These are phyloP conservation scores for Iris macrosiphon DNA, from an alignment of 106 monocot genomes.

Conservation along the genomic window DNA sequence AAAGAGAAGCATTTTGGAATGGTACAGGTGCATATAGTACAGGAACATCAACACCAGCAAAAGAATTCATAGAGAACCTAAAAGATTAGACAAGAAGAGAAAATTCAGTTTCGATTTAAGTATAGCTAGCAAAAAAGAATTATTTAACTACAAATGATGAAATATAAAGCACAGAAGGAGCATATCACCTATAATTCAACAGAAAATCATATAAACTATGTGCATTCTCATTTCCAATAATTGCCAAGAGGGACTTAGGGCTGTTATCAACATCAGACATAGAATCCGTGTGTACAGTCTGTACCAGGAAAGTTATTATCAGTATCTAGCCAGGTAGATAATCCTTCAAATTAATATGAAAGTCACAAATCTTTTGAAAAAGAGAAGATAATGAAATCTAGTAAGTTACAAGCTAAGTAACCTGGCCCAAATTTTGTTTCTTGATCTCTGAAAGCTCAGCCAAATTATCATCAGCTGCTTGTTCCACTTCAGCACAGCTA, in stretches of 20 bases:
- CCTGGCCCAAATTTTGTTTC: slow-evolving; percentile 73
- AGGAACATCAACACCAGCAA: slow-evolving; percentile 60
- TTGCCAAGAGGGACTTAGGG: slow-evolving; percentile 67
- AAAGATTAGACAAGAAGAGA: slow-evolving; percentile 2
- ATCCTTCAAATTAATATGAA: neutral
- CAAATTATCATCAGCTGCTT: slow-evolving; percentile 72
- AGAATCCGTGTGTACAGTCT: slow-evolving; percentile 62
- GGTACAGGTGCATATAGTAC: slow-evolving; percentile 60
- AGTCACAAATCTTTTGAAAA: no score
- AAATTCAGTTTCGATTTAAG: neutral
- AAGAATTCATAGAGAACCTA: slow-evolving; percentile 54
- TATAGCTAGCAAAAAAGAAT: no score
- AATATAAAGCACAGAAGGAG: neutral
- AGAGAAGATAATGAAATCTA: neutral
- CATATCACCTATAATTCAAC: slow-evolving; percentile 75
- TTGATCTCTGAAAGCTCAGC: slow-evolving; percentile 82
- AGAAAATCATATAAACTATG: slow-evolving; percentile 85
- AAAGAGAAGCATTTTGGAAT: slow-evolving; percentile 73
- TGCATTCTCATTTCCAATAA: slow-evolving; percentile 61
- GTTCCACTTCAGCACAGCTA: slow-evolving; percentile 61
- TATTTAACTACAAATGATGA: neutral
- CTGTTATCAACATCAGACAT: slow-evolving; percentile 61
- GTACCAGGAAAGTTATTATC: slow-evolving; percentile 13
- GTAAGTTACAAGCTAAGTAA: slow-evolving; percentile 6
- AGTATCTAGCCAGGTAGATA: neutral